phyloP scores from a whole-genome alignment of 2,329 filamentous ascomycete genomes.

The Colletotrichum camelliae region DNA sequence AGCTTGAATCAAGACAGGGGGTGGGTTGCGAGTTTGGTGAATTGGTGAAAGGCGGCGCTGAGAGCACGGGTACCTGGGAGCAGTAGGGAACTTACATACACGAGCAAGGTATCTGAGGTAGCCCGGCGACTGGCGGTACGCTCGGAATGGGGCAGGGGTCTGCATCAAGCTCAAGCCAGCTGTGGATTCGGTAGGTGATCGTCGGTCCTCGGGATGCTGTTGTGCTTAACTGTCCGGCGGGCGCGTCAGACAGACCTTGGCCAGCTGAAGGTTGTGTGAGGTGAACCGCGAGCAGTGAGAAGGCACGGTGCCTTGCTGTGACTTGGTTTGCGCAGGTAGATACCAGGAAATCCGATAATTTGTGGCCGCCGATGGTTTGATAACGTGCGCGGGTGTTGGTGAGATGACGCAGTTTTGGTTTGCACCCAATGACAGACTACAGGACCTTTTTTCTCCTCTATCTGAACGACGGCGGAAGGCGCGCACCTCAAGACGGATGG shows the following conservation, averaged over 20 bases:
- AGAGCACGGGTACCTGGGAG: neutral
- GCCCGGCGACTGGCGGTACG: neutral
- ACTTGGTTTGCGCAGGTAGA: neutral
- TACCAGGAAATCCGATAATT: neutral
- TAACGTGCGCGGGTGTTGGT: neutral
- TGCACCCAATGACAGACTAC: neutral
- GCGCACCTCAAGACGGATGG: neutral
- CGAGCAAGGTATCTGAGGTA: neutral
- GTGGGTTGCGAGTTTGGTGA: neutral
- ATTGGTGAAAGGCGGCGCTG: neutral
- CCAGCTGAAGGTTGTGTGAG: slow-evolving; percentile 9
- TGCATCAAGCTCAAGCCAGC: slow-evolving; percentile 22
- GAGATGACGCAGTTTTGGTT: neutral
- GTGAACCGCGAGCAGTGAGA: neutral
- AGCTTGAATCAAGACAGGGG: slow-evolving; percentile 16
- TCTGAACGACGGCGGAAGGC: neutral
- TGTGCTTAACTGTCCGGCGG: slow-evolving; percentile 1
- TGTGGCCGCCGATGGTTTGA: neutral
- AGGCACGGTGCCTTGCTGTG: neutral
- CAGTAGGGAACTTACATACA: neutral
- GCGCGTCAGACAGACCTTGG: slow-evolving; percentile 9
- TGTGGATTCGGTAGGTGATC: slow-evolving; percentile 18
- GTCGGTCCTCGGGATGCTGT: slow-evolving; percentile 18
- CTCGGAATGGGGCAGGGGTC: slow-evolving; percentile 18
- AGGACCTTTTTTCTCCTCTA: neutral